Percentiles rank a stretch among this genome's conserved stretches.
Evolutionary conservation across 495 filamentous ascomycete genomes (phyloP).

Genomic region (Trichoderma virens): DNA sequence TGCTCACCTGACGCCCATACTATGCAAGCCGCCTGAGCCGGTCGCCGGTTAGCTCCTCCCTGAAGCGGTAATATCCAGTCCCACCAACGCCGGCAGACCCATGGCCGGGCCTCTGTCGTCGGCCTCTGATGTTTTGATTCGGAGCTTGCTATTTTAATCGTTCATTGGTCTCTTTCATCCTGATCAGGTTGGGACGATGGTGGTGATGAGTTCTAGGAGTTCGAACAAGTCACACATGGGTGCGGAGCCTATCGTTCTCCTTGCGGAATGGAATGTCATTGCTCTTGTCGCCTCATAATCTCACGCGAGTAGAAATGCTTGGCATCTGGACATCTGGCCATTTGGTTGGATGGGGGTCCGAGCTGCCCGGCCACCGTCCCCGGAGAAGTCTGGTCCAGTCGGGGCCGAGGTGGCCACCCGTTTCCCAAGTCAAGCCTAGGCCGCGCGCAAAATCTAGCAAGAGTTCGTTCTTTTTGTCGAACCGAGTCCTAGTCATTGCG

Average conservation of each 20-base stretch:
- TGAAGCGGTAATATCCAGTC: not conserved
- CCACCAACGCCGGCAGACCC: not conserved
- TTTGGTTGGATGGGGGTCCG: not conserved
- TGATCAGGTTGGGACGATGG: not conserved
- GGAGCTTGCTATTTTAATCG: not conserved
- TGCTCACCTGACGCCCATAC: constrained; percentile 3
- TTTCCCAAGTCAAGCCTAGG: not conserved
- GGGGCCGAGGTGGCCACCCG: not conserved
- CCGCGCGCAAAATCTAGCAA: not conserved
- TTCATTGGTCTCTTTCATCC: not conserved
- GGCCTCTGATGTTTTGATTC: not conserved
- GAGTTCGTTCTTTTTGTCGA: too few relatives aligned
- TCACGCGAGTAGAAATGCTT: not conserved
- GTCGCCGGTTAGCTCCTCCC: not conserved
- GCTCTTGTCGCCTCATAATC: not conserved
- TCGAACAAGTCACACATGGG: too few relatives aligned
- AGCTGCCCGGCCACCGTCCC: not conserved
- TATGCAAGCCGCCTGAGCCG: constrained; percentile 1
- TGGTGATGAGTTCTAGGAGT: not conserved
- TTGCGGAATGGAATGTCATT: not conserved
- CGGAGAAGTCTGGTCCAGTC: not conserved
- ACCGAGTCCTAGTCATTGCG: too few relatives aligned
- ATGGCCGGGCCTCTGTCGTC: not conserved
- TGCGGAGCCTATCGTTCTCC: not conserved
- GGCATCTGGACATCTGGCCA: not conserved